Evolutionary conservation across 495 filamentous ascomycete species (phyloP), one percentile per base, ranked within the genome.

Genomic region (Achaetomiella virescens): DNA sequence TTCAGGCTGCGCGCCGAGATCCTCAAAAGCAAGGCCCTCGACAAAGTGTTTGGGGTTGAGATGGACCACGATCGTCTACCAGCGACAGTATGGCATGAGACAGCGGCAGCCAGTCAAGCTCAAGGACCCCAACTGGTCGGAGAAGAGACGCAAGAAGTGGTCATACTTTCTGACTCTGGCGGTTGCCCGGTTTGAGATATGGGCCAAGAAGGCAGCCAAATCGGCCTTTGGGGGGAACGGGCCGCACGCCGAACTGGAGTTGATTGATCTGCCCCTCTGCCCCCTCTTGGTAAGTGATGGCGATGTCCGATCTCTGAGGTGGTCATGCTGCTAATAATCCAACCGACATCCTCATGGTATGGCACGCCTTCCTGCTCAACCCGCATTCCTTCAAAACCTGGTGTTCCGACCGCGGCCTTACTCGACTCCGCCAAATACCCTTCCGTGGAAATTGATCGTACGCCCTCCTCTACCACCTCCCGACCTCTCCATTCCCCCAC

Each of bases 341-440:
- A 10, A 22, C 10, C 79, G 87, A 91, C 66, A 78, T 91, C 1
- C 66, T 91, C 22, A 87, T 91, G 84, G 84, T 90, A 4, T 89
- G 84, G 84, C 87, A 91, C 70, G 70, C 83, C 4, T 84, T 85
- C 59, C 78, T 87, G 78, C 77, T 91, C 6, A 89, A 88, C 54
- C 87, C 87, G 8, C 68, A 83, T 20, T 66, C 67, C 46, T 90
- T 81, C 60, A 29, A 44, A n/a, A 11, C 17, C 5, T 31, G 9
- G 5, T 31, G 25, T 27, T 24, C 21, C 24, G 37, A 14, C 20
- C 14, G 10, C 49, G 24, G 8, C 11, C 22, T 44, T 1, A 6
- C 9, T 6, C 21, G 12, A 21, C 24, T 24, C 9, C 45, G 24
- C 11, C 18, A 18, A 31, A 3, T 45, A 20, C 40, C 15, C 0